Percentiles rank a stretch among this genome's conserved stretches.
phyloP scores from a whole-genome alignment of 148 eudicot genomes.

The Fagopyrum esculentum region DNA sequence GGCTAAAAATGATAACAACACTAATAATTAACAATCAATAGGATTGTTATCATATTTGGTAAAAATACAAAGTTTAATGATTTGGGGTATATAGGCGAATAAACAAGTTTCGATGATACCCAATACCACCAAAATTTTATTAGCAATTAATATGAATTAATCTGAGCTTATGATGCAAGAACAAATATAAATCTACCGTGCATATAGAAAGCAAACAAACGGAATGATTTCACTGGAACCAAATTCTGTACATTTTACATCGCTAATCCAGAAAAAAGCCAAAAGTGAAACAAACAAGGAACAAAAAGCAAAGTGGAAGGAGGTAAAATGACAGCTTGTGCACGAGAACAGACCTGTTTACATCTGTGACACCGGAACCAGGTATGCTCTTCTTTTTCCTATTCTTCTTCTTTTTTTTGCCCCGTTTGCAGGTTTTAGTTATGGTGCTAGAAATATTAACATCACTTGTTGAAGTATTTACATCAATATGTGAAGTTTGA shows the following conservation, averaged over 20 bases:
- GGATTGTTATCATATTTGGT: no score
- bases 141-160: not conserved
- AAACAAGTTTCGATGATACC: no score
- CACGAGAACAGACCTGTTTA: slow-evolving; percentile 56
- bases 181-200: not conserved
- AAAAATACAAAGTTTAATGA: no score
- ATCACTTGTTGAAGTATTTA: slow-evolving; percentile 15
- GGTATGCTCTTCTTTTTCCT: slow-evolving; percentile 32
- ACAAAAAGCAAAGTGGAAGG: not conserved
- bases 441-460: slow-evolving; percentile 21
- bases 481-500: slow-evolving; percentile 20
- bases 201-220: not conserved
- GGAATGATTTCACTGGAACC: not conserved
- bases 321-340: not conserved
- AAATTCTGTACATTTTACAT: not conserved
- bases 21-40: no score
- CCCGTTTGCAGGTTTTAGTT: slow-evolving; percentile 22
- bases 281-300: not conserved
- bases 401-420: slow-evolving; percentile 39
- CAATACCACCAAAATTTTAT: not conserved
- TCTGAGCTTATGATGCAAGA: not conserved
- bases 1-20: no score
- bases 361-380: slow-evolving; percentile 36
- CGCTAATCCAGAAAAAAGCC: not conserved
- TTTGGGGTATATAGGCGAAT: no score